Evolutionary conservation across 1,284 basidiomycete genomes (phyloP), one percentile per base, ranked within the genome.

Genomic region (Anthracocystis setariae): DNA sequence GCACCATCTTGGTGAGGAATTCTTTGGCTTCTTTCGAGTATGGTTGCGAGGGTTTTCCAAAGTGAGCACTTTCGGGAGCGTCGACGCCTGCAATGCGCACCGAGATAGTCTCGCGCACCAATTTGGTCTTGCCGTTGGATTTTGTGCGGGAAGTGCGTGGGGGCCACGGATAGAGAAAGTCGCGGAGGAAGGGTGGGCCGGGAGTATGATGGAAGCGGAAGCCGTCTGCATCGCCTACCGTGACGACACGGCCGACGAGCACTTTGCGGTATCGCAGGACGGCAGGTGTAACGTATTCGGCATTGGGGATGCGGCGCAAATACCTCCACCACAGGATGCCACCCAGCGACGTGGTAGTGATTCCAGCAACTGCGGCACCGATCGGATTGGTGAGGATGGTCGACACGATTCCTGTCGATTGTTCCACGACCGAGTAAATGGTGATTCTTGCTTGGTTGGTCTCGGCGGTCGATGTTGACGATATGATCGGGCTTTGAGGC

Each of bases 121-220:
- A 56, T 18, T 37, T 45, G 1, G 55, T 40, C 5, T 38, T 51
- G 20, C 66, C 67, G 27, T 43, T 50, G 8, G 54, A 53, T 10
- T 49, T 29, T 47, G 44, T 55, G 47, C 24, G 53, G 40, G 37
- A 62, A 20, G 37, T 62, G 50, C 42, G 58, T n/a, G 35, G 64
- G 18, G 67, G 67, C 67, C 67, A 70, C 0, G 61, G 62, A 37
- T 72, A 69, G 20, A 79, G 35, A 32, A 59, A 54, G 40, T 57
- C 42, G 2, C 79, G 71, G 18, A 80, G 53, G 2, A 71, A 29
- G 0, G 73, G 71, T 9, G 69, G 68, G 0, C 79, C 79, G 1
- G 81, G 81, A 2, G 78, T 80, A 46, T 82, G 81, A 60, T 79
- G 80, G 25, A 82, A 58, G 10, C 81, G 70, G 60, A 82, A 82